Percentiles rank a stretch among this genome's conserved stretches.
These are phyloP conservation scores for Irpex sp. DNA, from an alignment of 1,284 basidiomycete species.

Conservation along the genomic window DNA sequence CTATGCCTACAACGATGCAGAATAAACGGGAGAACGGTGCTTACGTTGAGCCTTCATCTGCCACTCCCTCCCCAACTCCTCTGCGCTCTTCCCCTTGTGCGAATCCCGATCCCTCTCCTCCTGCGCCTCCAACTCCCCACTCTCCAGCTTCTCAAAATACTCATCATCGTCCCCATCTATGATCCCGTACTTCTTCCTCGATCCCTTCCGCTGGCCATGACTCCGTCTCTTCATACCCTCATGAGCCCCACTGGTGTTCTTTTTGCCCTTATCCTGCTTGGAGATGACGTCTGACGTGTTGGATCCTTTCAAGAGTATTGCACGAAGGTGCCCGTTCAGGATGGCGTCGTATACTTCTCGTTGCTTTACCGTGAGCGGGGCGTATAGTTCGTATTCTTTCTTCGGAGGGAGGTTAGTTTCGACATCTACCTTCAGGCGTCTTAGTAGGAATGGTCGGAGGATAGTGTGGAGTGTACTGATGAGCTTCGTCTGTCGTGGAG, in stretches of 20 bases:
- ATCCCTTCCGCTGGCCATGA: conserved; percentile 22
- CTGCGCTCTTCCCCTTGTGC: conserved; percentile 30
- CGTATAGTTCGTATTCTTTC: conserved; percentile 95
- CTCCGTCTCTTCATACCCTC: conserved; percentile 31
- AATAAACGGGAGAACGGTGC: conserved; percentile 16
- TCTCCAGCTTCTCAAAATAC: conserved; percentile 66
- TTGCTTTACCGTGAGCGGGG: conserved; percentile 81
- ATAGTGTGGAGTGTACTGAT: conserved; percentile 86
- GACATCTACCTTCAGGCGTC: conserved; percentile 90
- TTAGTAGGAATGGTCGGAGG: conserved; percentile 92
- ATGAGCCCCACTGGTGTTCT: conserved; percentile 26
- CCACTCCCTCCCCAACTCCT: conserved; percentile 50
- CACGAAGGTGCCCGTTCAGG: conserved; percentile 62
- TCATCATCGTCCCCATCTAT: conserved; percentile 64
- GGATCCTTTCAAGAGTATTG: conserved; percentile 49
- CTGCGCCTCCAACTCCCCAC: conserved; percentile 32
- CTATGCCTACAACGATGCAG: too few relatives aligned
- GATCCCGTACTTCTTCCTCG: conserved; percentile 36
- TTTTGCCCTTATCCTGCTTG: conserved; percentile 24
- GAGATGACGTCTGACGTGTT: conserved; percentile 21
- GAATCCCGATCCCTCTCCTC: conserved; percentile 27
- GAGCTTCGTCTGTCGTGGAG: conserved; percentile 61
- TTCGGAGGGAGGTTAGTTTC: conserved; percentile 83
- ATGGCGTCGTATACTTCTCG: conserved; percentile 84
- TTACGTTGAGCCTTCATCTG: conserved; percentile 57